Evolutionary conservation across 257 asterid genomes (phyloP).

Genomic region (Solanum ossicruentum): DNA sequence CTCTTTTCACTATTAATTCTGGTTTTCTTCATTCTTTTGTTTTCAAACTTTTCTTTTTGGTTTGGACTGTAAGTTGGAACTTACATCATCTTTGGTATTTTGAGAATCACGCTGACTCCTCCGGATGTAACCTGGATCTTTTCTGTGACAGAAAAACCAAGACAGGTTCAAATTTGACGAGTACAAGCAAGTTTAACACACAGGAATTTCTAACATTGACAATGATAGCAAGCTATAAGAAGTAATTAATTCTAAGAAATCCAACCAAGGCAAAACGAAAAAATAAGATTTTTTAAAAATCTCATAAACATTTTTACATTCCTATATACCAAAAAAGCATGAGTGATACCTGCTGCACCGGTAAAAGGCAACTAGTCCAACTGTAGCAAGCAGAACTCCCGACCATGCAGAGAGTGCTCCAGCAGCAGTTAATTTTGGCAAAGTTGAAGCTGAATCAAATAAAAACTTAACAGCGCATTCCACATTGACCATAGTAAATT

Average conservation of each 20-base stretch:
- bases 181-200: not conserved
- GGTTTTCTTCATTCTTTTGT: not conserved
- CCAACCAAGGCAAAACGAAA: not conserved
- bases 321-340: not conserved
- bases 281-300: not conserved
- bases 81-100: constrained; percentile 82
- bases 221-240: not conserved
- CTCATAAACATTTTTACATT: not conserved
- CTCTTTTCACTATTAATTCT: not conserved
- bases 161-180: not conserved
- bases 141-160: constrained; percentile 40
- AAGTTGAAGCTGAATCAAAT: constrained; percentile 54
- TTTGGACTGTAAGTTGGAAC: constrained; percentile 4
- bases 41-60: not conserved
- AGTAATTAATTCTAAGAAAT: not conserved
- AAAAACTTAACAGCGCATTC: not conserved
- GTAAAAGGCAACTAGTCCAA: constrained; percentile 65
- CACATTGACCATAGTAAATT: not conserved
- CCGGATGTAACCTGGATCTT: constrained; percentile 90
- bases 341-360: constrained; percentile 82
- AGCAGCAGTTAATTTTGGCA: constrained; percentile 85
- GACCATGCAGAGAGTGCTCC: constrained; percentile 83
- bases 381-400: constrained; percentile 72
- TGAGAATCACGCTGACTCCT: constrained; percentile 46
- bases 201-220: not conserved